Base-by-base conservation (phyloP, 2,329 filamentous ascomycete species). In the Beauveria asiatica region DNA sequence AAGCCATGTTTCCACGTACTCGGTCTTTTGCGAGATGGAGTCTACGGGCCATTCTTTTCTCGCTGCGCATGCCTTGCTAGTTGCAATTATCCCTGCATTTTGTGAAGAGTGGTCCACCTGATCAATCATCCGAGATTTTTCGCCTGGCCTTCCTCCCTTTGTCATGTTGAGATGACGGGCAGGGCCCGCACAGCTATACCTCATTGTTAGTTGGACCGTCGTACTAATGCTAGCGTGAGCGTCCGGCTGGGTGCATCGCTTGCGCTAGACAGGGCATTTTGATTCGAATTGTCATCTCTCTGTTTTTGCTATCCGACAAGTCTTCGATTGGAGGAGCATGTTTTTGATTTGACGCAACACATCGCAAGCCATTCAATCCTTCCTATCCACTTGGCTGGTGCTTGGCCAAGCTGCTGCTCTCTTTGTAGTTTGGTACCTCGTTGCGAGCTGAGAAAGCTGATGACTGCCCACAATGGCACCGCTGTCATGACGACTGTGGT, bases 1-100 rank as follows among this genome's bases (percentile, higher is more conserved):
- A 58, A 58, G 56, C 56, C 56, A 58, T 58, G 6, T 44, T 58
- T 44, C 56, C 56, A 58, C 45, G 33, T 27, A 50, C n/a, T 58
- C 56, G 56, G 56, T 41, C 45, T 2, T 1, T 51, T 58, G 45
- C 37, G 48, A 58, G 56, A 58, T 58, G 33, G 37, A 44, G 25
- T 23, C 44, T 44, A 33, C 56, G 17, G 3, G 27, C 17, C 8
- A 51, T 51, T 42, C 46, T 48, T 41, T 58, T 58, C 37, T 58
- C 33, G n/a, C 45, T 42, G 37, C 23, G 4, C 33, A 50, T 50
- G 45, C 46, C 41, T 56, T 27, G 25, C 53, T 56, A 37, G 53
- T 46, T n/a, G 53, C 53, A 45, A 25, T 23, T 33, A 27, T 27
- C 41, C 33, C 53, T 21, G 27, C 25, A 56, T 37, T 27, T 27